These are phyloP conservation scores for Raddia distichophylla DNA, from an alignment of 176 grass and related monocot species.

Conservation along the genomic window DNA sequence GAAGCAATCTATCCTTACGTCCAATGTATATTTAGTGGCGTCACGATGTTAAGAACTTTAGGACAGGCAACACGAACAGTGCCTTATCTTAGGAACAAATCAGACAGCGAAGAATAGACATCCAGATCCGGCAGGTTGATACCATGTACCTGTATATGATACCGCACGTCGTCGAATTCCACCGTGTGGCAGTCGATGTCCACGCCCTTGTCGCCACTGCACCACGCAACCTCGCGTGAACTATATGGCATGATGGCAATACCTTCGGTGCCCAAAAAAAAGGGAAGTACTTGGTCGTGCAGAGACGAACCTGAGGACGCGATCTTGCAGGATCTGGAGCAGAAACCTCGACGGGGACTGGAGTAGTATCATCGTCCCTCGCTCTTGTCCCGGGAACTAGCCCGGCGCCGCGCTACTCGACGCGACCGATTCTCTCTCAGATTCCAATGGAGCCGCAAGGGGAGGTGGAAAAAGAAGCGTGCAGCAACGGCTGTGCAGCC, in stretches of 20 bases:
- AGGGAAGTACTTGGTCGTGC: not conserved
- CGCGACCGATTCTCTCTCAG: not conserved
- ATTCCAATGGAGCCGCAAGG: not conserved
- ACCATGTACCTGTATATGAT: slow-evolving; percentile 82
- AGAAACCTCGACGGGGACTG: slow-evolving; percentile 94
- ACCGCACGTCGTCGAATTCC: slow-evolving; percentile 93
- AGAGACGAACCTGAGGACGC: slow-evolving; percentile 68
- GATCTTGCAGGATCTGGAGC: slow-evolving; percentile 95
- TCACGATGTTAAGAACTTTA: not conserved
- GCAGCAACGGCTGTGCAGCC: not conserved
- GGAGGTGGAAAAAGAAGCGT: not conserved
- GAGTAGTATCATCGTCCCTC: slow-evolving; percentile 82
- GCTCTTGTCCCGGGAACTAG: slow-evolving; percentile 27
- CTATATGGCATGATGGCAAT: not conserved
- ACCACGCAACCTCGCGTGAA: slow-evolving; percentile 12
- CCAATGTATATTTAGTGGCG: not conserved
- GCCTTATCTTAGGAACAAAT: not conserved
- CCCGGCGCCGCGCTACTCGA: not conserved
- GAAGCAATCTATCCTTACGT: not conserved
- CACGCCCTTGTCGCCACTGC: slow-evolving; percentile 81
- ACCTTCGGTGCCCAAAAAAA: not conserved
- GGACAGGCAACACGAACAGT: not conserved
- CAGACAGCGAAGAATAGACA: not conserved
- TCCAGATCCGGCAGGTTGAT: not conserved
- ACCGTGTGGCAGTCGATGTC: slow-evolving; percentile 98